Percentiles rank a stretch among this genome's conserved stretches.
phyloP scores from a whole-genome alignment of 768 basidiomycete genomes.

The Lactarius vividus region DNA sequence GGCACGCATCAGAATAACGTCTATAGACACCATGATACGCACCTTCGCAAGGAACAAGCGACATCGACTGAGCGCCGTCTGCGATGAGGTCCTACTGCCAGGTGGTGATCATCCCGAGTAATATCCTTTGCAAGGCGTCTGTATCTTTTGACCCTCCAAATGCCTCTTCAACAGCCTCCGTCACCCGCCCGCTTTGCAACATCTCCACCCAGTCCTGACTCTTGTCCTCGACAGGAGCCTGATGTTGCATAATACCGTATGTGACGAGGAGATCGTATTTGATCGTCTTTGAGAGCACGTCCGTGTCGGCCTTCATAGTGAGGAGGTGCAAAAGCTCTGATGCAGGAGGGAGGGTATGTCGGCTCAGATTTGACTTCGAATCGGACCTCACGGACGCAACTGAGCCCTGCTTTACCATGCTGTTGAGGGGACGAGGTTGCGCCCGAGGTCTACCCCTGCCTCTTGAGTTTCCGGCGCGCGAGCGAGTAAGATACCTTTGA shows the following conservation, averaged over 20 bases:
- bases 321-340: conserved; percentile 27
- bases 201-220: conserved; percentile 25
- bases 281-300: conserved; percentile 11
- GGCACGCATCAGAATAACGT: background rate
- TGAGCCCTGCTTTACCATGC: conserved; percentile 6
- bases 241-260: conserved; percentile 32
- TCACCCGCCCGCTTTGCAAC: conserved; percentile 24
- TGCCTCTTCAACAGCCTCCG: conserved; percentile 20
- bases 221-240: conserved; percentile 12
- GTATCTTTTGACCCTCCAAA: conserved; percentile 18
- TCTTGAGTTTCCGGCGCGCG: conserved; percentile 6
- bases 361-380: conserved; percentile 12
- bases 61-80: background rate
- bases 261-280: conserved; percentile 33
- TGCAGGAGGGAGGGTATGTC: conserved; percentile 20
- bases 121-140: conserved; percentile 5
- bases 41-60: background rate
- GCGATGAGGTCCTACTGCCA: conserved; percentile 19
- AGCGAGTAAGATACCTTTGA: conserved; percentile 29
- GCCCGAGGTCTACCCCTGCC: conserved; percentile 30
- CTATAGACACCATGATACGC: background rate
- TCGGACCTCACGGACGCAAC: background rate
- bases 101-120: conserved; percentile 21
- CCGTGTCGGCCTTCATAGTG: conserved; percentile 8
- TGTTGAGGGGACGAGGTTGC: conserved; percentile 31